Conservation (phyloP, 768 basidiomycete genomes). For the Mycena galopus region DNA sequence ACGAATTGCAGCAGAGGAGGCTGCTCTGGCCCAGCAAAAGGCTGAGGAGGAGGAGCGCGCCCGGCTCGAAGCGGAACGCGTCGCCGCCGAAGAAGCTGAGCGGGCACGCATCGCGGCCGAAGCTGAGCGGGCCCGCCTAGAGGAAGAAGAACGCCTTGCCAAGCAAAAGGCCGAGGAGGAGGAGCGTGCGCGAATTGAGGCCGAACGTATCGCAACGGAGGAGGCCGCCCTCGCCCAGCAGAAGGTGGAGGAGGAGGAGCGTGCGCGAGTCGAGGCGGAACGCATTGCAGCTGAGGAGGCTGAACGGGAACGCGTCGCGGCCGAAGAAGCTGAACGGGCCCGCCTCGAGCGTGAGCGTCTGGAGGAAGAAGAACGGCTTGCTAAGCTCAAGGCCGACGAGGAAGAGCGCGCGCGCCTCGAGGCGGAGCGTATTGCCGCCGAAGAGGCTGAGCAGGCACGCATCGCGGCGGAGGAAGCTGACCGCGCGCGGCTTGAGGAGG, state of each 20-base stretch:
- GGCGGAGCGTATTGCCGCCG: no score
- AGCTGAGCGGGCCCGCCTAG: neutral
- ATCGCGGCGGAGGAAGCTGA: no score
- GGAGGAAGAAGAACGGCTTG: no score
- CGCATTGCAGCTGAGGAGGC: slow-evolving; percentile 13
- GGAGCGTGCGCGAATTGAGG: neutral
- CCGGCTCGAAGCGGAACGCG: neutral
- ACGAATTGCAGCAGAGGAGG: neutral
- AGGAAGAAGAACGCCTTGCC: neutral
- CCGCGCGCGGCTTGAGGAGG: no score
- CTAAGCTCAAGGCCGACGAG: no score
- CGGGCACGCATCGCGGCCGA: no score
- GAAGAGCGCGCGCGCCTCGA: no score
- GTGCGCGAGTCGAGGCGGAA: neutral
- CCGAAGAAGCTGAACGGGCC: no score
- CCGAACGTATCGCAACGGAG: neutral
- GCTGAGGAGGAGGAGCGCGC: neutral
- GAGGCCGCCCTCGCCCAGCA: neutral
- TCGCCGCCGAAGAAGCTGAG: slow-evolving; percentile 13
- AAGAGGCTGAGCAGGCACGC: no score
- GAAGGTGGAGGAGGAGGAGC: neutral
- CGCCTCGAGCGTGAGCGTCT: no score
- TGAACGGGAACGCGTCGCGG: neutral
- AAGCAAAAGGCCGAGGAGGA: slow-evolving; percentile 12
- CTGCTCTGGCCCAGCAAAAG: neutral